Conservation (phyloP, 176 grass and related monocot species). For the Sorghum bicolor region DNA sequence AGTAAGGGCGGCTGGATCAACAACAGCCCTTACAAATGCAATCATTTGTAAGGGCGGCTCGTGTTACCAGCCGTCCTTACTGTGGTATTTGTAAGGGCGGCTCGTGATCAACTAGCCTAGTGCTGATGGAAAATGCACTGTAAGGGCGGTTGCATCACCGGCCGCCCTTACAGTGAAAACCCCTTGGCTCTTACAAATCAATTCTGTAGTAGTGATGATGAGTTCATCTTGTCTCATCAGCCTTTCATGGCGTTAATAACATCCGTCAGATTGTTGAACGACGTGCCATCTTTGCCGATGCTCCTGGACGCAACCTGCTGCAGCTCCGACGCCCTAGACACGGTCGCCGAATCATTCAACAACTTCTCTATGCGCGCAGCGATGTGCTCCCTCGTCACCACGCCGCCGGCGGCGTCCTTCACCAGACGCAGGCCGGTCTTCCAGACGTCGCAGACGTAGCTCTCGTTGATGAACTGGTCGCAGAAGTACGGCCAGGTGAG, state of each 20-base stretch:
- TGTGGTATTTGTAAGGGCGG: no score
- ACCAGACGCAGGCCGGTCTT: constrained; percentile 21
- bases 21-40: no score
- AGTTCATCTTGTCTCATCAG: background rate
- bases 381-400: constrained; percentile 17
- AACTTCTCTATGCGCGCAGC: background rate
- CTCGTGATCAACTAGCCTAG: no score
- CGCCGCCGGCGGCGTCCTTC: background rate
- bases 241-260: constrained; percentile 13
- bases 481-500: constrained; percentile 30
- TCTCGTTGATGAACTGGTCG: constrained; percentile 39
- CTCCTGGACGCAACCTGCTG: background rate
- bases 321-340: background rate
- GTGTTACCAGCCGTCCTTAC: no score
- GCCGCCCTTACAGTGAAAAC: no score
- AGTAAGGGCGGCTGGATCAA: no score
- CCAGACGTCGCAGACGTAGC: constrained; percentile 40
- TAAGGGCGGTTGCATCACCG: no score
- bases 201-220: background rate
- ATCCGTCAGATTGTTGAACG: background rate
- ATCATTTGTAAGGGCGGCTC: no score
- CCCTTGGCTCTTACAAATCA: no score
- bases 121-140: no score
- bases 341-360: background rate
- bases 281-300: background rate